Base-by-base conservation (phyloP, 139 green algal species). In the Chlamydomonas eustigma region DNA sequence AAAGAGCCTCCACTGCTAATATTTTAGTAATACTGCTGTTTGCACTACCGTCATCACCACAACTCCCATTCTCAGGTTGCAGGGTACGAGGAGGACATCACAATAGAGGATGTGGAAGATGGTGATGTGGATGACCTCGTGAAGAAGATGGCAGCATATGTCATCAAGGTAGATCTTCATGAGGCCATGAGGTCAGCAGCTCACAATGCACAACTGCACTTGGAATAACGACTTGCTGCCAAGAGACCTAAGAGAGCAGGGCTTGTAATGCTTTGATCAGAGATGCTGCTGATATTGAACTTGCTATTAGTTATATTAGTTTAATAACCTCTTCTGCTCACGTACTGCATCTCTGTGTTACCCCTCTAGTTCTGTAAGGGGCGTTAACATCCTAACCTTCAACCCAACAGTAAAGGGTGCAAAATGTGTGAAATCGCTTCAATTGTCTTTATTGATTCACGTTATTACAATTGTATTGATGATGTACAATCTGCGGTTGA, bases 101-200 rank as follows among this genome's bases (percentile, higher is more conserved):
- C 6, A 33, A 25, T 64, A 24, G 75, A 79, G n/a, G 75, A 79
- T 4, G 75, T 67, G 37, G 75, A 79, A 33, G 75, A 79, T 33
- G 75, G 64, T 2, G 64, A 79, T 30, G 64, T 66, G 18, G 75
- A 79, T 24, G 39, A 12, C 2, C 75, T 79, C 64, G 75, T 39
- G 3, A 31, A 50, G 4, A 65, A 65, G 18, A 65, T 79, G 64
- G 6, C 25, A 37, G 75, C 36, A 4, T 2, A 32, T 1, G 75
- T 74, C 33, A 74, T 8, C 33, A 51, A 52, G 34, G 67, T 38
- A 33, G 64, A 18, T n/a, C n/a, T n/a, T n/a, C n/a, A n/a, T n/a
- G n/a, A n/a, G n/a, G n/a, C n/a, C n/a, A n/a, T n/a, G n/a, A n/a
- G n/a, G n/a, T n/a, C n/a, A n/a, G n/a, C n/a, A n/a, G n/a, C n/a